Conservation (phyloP, 75 land plant genomes). For the Ceratopteris richardii region DNA sequence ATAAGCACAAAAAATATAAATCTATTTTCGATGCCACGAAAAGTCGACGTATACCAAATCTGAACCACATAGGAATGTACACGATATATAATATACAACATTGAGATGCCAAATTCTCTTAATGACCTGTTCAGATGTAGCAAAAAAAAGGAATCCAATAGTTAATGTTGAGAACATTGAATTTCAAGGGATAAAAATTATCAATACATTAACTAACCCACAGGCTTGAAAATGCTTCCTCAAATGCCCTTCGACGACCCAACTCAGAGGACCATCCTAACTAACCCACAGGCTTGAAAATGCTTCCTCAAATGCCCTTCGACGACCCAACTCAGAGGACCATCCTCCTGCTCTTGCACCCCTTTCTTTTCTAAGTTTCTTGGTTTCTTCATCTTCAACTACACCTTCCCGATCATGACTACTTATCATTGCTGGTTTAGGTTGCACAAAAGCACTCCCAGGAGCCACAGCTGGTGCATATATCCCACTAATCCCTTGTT, state of each 20-base stretch:
- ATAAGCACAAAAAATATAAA: no score
- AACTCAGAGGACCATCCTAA: conserved; percentile 72
- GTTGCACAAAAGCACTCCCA: conserved; percentile 41
- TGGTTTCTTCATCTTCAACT: conserved; percentile 54
- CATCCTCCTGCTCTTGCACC: conserved; percentile 81
- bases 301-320: conserved; percentile 77
- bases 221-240: conserved; percentile 66
- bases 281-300: conserved; percentile 51
- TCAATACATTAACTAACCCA: conserved; percentile 38
- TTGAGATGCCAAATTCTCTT: no score
- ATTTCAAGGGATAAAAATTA: no score
- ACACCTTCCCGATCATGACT: conserved; percentile 37
- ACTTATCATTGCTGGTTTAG: conserved; percentile 46
- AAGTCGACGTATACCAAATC: no score
- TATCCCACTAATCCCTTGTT: not conserved
- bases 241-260: conserved; percentile 61
- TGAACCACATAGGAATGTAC: no score
- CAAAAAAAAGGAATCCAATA: no score
- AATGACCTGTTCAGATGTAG: no score
- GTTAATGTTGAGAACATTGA: no score
- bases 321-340: conserved; percentile 61
- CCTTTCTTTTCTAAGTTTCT: conserved; percentile 55
- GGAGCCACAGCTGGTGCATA: conserved; percentile 58
- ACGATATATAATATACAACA: no score
- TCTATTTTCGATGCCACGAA: no score